Evolutionary conservation across 2,329 filamentous ascomycete genomes (phyloP), one percentile per base, ranked within the genome.

Genomic region (Lachnellula suecica): DNA sequence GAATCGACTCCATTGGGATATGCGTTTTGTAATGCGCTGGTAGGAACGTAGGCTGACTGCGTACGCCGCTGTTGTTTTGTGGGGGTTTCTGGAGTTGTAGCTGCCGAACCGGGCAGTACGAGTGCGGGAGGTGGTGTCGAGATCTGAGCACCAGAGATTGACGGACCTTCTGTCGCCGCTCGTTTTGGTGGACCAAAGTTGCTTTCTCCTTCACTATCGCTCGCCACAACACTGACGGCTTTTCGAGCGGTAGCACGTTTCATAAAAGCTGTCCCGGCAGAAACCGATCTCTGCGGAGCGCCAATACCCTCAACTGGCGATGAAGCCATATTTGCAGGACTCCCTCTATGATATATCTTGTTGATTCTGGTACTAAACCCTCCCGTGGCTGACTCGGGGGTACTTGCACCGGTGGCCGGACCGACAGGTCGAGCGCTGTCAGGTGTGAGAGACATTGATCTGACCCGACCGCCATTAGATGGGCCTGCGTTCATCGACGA

Each of bases 231-330:
- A 35, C 57, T 63, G n/a, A 53, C 44, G 15, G 51, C 54, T 47
- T 56, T 59, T 17, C 64, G 61, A 20, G 61, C 61, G 31, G 61
- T 55, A 34, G 57, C 59, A 22, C 63, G 60, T 51, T 75, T 72
- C 66, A 78, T 71, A 47, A 74, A 78, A 4, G 74, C 73, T 1
- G 73, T 72, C 0, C 77, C 77, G 0, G 73, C 74, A 38, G 76
- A 79, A 3, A 74, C 72, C 2, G 75, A 69, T 22, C 75, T 69
- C 27, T 69, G 71, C 22, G 74, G 73, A 7, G 47, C 46, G 17
- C 34, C 11, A n/a, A 49, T 20, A 10, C n/a, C 40, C 19, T 65
- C 63, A 4, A 46, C 23, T 19, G 51, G 59, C 27, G 59, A 52
- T 7, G 55, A 56, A 15, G 35, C 22, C 8, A 41, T 41, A 38